Base-by-base conservation (phyloP, 2,329 filamentous ascomycete species). In the Fusarium buxicola region DNA sequence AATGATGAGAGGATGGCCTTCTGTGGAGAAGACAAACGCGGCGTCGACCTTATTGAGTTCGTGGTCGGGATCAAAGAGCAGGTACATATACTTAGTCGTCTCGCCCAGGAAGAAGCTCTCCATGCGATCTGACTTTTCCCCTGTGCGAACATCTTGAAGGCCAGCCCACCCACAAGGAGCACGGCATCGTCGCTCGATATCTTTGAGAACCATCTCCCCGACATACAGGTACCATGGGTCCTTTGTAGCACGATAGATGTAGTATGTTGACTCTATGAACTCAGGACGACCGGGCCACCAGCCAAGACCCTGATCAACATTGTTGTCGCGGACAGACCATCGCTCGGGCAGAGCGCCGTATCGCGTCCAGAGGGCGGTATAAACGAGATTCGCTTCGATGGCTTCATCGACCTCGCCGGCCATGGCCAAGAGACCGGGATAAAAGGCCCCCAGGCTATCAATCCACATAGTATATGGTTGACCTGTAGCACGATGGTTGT, bases 91-190 rank as follows among this genome's bases (percentile, higher is more conserved):
- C 76, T 98, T 97, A 39, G 92, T 89, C 2, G 95, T 99, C 77
- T 99, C 95, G 12, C 95, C 94, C 1, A 99, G 83, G 72, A 98
- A 98, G 82, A 98, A 99, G 74, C 94, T 98, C 77, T 99, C 95
- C 95, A 98, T 98, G 30, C 95, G 90, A 74, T 99, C 94, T 68
- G 87, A 92, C 76, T 92, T 87, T 77, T 97, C 92, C 4, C 94
- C 94, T 6, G 86, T 92, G 30, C 89, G 81, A 8, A 94, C 91
- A 74, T 94, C 89, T 70, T 93, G 89, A 31, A 98, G 82, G 1
- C 94, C 94, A 12, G 94, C 92, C 93, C 94, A 98, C 35, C 95
- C 95, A 70, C 95, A 99, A 60, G 86, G 85, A 1, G 93, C 92
- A 87, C 92, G 93, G 77, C 95, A 99, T 50, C 94, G 86, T 44